phyloP scores from a whole-genome alignment of 73 alveolate species.

The Paramecium caudatum region DNA sequence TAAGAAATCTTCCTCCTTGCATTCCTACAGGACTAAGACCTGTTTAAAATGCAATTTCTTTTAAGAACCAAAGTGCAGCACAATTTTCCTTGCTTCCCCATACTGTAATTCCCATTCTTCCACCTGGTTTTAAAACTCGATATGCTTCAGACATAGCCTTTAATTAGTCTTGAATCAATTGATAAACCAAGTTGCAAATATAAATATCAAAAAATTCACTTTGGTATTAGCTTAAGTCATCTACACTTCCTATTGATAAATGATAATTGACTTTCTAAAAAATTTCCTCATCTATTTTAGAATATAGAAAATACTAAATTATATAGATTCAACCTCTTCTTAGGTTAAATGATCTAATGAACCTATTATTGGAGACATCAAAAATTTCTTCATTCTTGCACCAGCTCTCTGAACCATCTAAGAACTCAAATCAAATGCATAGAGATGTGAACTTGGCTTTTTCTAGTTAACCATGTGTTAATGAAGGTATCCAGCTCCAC shows the following conservation, averaged over 20 bases:
- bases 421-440: conserved; percentile 40
- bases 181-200: conserved; percentile 4
- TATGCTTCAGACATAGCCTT: conserved; percentile 33
- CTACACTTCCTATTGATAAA: conserved; percentile 33
- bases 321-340: conserved; percentile 20
- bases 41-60: not conserved
- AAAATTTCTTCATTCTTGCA: conserved; percentile 31
- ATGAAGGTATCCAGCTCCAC: conserved; percentile 68
- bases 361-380: not conserved
- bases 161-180: not conserved
- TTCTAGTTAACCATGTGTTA: not conserved
- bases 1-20: conserved; percentile 29
- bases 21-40: not conserved
- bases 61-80: conserved; percentile 14
- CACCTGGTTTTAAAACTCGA: conserved; percentile 59
- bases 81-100: conserved; percentile 46
- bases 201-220: conserved; percentile 37
- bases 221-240: not conserved
- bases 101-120: conserved; percentile 34
- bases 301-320: not conserved
- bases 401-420: conserved; percentile 51
- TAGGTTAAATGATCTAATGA: not conserved
- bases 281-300: conserved; percentile 9
- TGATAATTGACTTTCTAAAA: conserved; percentile 44
- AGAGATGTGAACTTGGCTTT: not conserved